phyloP scores from a whole-genome alignment of 2,329 filamentous ascomycete genomes.

The Diaporthe eres region DNA sequence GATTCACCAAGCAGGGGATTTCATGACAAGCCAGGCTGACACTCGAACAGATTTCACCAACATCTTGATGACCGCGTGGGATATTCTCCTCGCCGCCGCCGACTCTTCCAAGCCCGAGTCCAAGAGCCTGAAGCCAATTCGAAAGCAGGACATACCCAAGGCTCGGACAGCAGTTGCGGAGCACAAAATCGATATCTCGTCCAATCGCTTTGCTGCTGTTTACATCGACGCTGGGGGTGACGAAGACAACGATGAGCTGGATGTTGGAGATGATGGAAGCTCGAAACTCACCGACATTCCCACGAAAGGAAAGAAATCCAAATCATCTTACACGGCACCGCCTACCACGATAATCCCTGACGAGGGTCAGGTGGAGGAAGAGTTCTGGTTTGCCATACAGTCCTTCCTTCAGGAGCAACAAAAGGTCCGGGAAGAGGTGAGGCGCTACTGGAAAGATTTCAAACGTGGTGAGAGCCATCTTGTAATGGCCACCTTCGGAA shows the following conservation, averaged over 20 bases:
- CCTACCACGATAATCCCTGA: conserved; percentile 1
- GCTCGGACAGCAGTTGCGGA: too few relatives aligned
- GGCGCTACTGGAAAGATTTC: conserved; percentile 28
- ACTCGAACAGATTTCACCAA: conserved; percentile 20
- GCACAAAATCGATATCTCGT: not conserved
- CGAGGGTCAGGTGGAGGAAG: conserved; percentile 27
- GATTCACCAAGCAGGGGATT: not conserved
- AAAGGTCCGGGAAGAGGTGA: conserved; percentile 18
- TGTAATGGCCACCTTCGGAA: conserved; percentile 18
- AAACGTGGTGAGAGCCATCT: conserved; percentile 6
- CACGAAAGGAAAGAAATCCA: not conserved
- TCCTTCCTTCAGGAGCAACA: conserved; percentile 31
- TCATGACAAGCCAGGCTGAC: not conserved
- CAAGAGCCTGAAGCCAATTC: not conserved
- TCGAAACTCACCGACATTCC: not conserved
- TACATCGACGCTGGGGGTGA: not conserved
- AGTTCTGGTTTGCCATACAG: conserved; percentile 33
- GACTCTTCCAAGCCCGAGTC: not conserved
- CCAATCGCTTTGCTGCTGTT: conserved; percentile 16
- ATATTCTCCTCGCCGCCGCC: conserved; percentile 19
- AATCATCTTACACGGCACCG: not conserved
- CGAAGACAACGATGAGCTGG: not conserved
- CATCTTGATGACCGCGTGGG: conserved; percentile 18
- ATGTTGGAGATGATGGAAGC: not conserved
- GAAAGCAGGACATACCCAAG: not conserved